Conservation (phyloP, 2,329 filamentous ascomycete species). For the Ampelomyces quisqualis region DNA sequence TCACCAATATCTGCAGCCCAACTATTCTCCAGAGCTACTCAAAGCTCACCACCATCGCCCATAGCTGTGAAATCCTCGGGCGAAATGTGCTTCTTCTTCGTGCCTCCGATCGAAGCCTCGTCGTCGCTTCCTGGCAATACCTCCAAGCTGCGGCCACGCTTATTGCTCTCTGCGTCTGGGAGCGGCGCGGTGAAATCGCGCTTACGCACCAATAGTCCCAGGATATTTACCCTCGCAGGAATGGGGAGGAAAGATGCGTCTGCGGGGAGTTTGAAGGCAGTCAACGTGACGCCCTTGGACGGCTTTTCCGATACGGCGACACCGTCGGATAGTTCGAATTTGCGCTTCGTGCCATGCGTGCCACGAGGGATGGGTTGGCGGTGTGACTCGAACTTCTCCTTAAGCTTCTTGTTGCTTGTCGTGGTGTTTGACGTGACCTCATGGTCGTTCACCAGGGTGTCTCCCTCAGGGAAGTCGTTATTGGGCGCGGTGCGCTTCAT, state of each 20-base stretch:
- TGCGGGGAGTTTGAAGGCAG: background rate
- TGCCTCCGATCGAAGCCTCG: background rate
- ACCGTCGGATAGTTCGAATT: background rate
- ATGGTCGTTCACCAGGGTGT: background rate
- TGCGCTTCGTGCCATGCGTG: constrained; percentile 3
- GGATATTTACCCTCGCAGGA: background rate
- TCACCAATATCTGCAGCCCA: background rate
- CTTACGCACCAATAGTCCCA: background rate
- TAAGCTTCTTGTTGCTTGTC: constrained; percentile 1
- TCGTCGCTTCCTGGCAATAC: background rate
- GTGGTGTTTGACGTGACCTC: background rate
- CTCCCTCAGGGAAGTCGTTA: background rate
- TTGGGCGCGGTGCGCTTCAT: constrained; percentile 1
- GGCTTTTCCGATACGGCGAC: background rate
- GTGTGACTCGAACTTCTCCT: background rate
- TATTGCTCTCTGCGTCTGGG: background rate
- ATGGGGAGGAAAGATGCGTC: background rate
- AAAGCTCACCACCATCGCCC: background rate
- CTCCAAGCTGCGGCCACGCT: background rate
- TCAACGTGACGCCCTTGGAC: background rate
- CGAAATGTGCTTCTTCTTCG: background rate
- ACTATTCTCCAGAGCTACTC: background rate
- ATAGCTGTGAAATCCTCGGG: background rate
- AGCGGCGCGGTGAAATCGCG: background rate
- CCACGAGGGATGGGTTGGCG: background rate